phyloP scores from a whole-genome alignment of 2,329 filamentous ascomycete species.

The Aspergillus melleus region DNA sequence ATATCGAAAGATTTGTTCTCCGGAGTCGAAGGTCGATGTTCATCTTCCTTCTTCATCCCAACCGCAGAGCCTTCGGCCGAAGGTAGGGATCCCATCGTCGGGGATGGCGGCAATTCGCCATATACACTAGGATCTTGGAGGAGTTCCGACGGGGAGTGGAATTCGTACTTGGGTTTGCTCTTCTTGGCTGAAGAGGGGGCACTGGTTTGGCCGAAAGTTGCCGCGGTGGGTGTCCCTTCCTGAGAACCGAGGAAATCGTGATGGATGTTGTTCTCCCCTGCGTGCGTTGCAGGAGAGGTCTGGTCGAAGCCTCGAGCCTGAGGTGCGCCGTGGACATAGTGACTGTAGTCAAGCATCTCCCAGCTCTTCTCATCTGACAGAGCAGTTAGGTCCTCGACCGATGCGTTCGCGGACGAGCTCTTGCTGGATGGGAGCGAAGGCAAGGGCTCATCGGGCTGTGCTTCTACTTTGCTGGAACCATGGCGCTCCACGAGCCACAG shows the following conservation, averaged over 20 bases:
- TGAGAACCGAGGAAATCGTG: conserved; percentile 59
- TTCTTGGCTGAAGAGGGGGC: conserved; percentile 25
- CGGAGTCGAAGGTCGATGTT: conserved; percentile 21
- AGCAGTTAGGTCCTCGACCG: conserved; percentile 42
- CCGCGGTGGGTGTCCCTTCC: conserved; percentile 68
- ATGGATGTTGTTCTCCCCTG: conserved; percentile 32
- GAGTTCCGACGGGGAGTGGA: conserved; percentile 49
- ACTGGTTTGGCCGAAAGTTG: conserved; percentile 42
- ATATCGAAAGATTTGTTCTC: conserved; percentile 10
- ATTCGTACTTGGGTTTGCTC: conserved; percentile 46
- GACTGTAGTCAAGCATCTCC: conserved; percentile 31
- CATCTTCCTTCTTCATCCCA: conserved; percentile 24
- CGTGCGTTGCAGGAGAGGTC: conserved; percentile 33
- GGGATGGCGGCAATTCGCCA: conserved; percentile 25
- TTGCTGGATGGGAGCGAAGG: conserved; percentile 55
- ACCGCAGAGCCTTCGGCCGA: conserved; percentile 34
- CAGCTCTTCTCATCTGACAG: conserved; percentile 30
- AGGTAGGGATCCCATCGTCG: conserved; percentile 25
- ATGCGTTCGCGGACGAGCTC: conserved; percentile 49
- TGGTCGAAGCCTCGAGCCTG: conserved; percentile 25
- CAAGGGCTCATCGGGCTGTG: conserved; percentile 41
- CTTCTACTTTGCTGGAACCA: conserved; percentile 42
- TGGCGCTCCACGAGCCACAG: conserved; percentile 76
- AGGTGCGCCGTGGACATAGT: conserved; percentile 18
- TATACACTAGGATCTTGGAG: conserved; percentile 38